These are phyloP conservation scores for Anastatica hierochuntica DNA, from an alignment of 345 rosid species.

Conservation along the genomic window DNA sequence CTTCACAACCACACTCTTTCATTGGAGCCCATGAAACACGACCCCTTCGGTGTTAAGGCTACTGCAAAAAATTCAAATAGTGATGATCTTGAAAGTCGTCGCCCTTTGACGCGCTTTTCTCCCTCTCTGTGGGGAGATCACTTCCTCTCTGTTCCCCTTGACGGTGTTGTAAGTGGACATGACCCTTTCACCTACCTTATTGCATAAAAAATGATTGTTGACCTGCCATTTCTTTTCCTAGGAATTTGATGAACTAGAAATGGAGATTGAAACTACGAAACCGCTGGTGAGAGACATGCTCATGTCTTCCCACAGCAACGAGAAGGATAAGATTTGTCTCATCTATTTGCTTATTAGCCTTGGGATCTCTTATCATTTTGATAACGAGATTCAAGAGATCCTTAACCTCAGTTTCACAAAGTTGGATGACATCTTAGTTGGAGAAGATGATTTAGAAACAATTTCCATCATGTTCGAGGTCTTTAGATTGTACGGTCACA, in stretches of 20 bases:
- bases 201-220: not conserved
- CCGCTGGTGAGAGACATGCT: conserved; percentile 1
- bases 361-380: conserved; percentile 6
- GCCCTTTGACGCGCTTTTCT: not conserved
- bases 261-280: not conserved
- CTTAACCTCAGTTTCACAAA: not conserved
- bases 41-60: not conserved
- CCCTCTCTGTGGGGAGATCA: conserved; percentile 14
- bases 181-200: conserved; percentile 4
- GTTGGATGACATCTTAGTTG: not conserved
- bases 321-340: conserved; percentile 5
- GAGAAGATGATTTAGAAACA: conserved; percentile 5
- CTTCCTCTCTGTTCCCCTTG: not conserved
- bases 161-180: conserved; percentile 4
- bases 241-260: not conserved
- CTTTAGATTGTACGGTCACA: not conserved
- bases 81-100: conserved; percentile 9
- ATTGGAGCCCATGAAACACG: not conserved
- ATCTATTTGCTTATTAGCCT: conserved; percentile 13
- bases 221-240: not conserved
- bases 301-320: not conserved
- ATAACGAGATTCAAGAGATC: conserved; percentile 1
- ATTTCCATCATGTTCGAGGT: conserved; percentile 11
- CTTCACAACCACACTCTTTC: not conserved
- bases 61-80: not conserved